These are phyloP conservation scores for Neurospora sp. DNA, from an alignment of 495 filamentous ascomycete genomes.

Conservation along the genomic window DNA sequence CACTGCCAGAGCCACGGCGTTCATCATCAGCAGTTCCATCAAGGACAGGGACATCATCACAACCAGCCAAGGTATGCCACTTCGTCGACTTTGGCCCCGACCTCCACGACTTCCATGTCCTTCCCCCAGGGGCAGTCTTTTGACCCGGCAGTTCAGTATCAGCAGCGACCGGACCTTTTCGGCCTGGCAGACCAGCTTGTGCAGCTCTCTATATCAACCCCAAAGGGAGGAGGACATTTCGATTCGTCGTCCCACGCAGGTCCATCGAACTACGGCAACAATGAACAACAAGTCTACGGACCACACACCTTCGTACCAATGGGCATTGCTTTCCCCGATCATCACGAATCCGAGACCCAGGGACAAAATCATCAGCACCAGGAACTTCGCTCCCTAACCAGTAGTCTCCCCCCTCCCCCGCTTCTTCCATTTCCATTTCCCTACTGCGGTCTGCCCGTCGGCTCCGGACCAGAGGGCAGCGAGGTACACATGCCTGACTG, in stretches of 20 bases:
- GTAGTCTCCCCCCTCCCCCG: neutral
- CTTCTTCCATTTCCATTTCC: neutral
- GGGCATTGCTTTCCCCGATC: neutral
- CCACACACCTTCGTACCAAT: neutral
- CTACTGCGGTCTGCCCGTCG: slow-evolving; percentile 26
- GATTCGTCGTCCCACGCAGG: neutral
- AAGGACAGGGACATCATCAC: neutral
- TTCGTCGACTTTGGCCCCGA: neutral
- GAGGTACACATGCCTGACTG: slow-evolving; percentile 14
- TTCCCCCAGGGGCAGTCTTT: neutral
- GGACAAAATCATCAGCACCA: neutral
- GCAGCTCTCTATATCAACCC: neutral
- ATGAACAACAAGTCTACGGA: neutral
- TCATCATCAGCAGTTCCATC: neutral
- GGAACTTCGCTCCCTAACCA: neutral
- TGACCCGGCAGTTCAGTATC: neutral
- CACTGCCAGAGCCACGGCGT: neutral
- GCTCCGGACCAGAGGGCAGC: slow-evolving; percentile 30
- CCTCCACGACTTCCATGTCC: neutral
- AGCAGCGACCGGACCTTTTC: neutral
- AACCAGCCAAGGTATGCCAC: neutral
- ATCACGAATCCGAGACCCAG: neutral
- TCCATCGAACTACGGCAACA: neutral
- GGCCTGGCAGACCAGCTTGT: neutral
- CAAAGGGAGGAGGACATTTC: too few relatives aligned